Percentiles rank a stretch among this genome's conserved stretches.
phyloP scores from a whole-genome alignment of 768 basidiomycete species.

The Psilocybe cubensis region DNA sequence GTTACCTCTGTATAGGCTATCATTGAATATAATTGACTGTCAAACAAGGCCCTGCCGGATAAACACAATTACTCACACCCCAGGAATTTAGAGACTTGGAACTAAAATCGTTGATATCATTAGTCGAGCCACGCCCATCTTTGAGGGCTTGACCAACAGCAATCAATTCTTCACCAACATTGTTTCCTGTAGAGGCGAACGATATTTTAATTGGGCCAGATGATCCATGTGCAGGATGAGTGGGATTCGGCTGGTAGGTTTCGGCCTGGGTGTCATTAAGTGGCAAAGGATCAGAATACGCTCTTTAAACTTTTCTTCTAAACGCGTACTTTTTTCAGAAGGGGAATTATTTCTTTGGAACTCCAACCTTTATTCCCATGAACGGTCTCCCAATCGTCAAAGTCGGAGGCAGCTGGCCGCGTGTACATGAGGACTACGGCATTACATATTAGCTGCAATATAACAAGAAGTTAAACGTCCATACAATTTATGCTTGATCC shows the following conservation, averaged over 20 bases:
- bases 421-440: constrained; percentile 54
- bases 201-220: constrained; percentile 56
- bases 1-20: constrained; percentile 15
- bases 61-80: constrained; percentile 14
- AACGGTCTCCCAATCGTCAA: constrained; percentile 61
- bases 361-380: constrained; percentile 66
- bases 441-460: not conserved
- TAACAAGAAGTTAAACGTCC: constrained; percentile 10
- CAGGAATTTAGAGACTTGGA: constrained; percentile 33
- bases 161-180: constrained; percentile 51
- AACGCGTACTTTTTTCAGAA: constrained; percentile 54
- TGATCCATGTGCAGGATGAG: constrained; percentile 45
- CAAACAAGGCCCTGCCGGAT: not conserved
- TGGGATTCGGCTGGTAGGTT: constrained; percentile 35
- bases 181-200: constrained; percentile 37
- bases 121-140: constrained; percentile 41
- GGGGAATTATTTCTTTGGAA: constrained; percentile 56
- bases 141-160: constrained; percentile 50
- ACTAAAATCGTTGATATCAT: constrained; percentile 52
- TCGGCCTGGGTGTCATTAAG: constrained; percentile 37
- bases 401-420: constrained; percentile 64
- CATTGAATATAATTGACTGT: not conserved
- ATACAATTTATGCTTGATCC: constrained; percentile 66
- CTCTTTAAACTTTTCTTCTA: not conserved
- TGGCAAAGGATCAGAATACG: not conserved